These are phyloP conservation scores for Fusarium pseudoanthophilum DNA, from an alignment of 2,329 filamentous ascomycete species.

Conservation along the genomic window DNA sequence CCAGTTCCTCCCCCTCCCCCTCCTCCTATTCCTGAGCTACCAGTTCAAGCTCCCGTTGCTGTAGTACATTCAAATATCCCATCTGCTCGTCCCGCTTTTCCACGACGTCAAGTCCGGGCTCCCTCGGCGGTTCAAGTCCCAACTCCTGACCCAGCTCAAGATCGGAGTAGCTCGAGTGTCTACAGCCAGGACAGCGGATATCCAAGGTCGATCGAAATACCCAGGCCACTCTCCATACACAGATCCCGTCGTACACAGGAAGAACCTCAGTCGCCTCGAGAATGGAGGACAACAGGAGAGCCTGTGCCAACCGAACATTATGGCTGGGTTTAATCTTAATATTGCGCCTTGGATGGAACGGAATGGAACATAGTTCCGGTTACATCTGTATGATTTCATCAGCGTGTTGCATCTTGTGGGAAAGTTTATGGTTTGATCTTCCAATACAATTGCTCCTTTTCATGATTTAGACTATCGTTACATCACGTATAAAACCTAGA, in stretches of 20 bases:
- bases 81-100: neutral
- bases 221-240: neutral
- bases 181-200: neutral
- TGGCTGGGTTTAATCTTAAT: neutral
- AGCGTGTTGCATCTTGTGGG: neutral
- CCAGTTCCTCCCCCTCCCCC: neutral
- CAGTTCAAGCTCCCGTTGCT: neutral
- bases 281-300: neutral
- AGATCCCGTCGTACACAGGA: neutral
- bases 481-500: neutral
- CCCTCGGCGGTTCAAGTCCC: neutral
- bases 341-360: neutral
- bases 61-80: neutral
- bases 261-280: neutral
- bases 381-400: neutral
- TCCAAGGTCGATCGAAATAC: neutral
- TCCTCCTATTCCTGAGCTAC: neutral
- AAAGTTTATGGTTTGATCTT: neutral
- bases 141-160: neutral
- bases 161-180: conserved; percentile 1
- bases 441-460: neutral
- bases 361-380: too few relatives aligned
- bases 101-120: neutral
- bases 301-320: neutral
- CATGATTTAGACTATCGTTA: neutral